These are phyloP conservation scores for Thalassiosira mediterranea DNA, from an alignment of 352 stramenopile genomes.

Conservation along the genomic window DNA sequence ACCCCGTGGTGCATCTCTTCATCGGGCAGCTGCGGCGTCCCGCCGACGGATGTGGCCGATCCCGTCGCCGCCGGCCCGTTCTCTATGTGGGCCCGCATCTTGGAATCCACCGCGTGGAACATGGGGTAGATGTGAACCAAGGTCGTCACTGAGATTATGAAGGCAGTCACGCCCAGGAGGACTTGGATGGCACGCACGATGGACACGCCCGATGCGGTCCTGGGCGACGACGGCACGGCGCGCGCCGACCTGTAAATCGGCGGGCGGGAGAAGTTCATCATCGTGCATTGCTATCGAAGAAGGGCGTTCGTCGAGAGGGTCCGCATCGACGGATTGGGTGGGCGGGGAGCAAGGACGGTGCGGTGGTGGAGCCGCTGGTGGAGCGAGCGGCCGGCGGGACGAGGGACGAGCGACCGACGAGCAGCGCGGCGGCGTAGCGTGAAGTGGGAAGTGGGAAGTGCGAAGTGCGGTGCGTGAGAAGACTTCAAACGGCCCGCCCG, in stretches of 20 bases:
- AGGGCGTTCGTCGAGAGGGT: too few species aligned
- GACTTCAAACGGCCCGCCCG: too few species aligned
- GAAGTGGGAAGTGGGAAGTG: too few species aligned
- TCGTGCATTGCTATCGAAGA: too few species aligned
- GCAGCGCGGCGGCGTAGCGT: too few species aligned
- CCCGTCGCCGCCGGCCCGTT: constrained; percentile 17
- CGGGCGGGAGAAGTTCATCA: constrained; percentile 36
- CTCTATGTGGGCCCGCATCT: constrained; percentile 10
- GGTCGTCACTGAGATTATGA: constrained; percentile 27
- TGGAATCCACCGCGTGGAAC: constrained; percentile 39
- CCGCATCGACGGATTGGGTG: too few species aligned
- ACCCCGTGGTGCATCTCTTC: constrained; percentile 45
- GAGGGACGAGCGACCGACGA: too few species aligned
- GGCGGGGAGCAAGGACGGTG: too few species aligned
- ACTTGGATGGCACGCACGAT: constrained; percentile 27
- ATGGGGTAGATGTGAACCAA: constrained; percentile 24
- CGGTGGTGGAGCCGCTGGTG: too few species aligned
- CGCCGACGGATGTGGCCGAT: too few species aligned
- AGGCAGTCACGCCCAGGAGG: constrained; percentile 19
- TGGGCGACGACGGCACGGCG: constrained; percentile 20
- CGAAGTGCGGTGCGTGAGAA: too few species aligned
- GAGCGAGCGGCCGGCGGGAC: too few species aligned
- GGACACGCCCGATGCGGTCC: constrained; percentile 1
- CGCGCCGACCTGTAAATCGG: constrained; percentile 41
- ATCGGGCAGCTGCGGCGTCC: neutral